Evolutionary conservation across 73 alveolate genomes (phyloP).

Genomic region (Breviolum minutum): DNA sequence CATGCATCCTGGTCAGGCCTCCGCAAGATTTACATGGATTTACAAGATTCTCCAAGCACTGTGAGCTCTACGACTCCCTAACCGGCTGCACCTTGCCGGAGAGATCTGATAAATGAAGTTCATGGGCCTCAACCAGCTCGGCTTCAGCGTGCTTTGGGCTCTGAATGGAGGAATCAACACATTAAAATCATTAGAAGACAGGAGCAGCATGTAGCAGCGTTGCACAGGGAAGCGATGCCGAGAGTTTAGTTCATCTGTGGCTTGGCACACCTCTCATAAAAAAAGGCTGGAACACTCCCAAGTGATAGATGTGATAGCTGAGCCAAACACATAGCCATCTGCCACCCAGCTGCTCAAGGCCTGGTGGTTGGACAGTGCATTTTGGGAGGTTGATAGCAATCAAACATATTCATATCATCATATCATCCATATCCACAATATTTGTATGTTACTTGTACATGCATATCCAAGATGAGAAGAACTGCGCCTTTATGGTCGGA

Average conservation of each 20-base stretch:
- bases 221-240: too few relatives aligned
- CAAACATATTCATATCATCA: background rate
- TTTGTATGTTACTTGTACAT: too few relatives aligned
- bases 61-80: too few relatives aligned
- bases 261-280: too few relatives aligned
- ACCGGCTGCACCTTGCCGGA: constrained; percentile 57
- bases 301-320: background rate
- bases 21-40: background rate
- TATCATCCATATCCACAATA: background rate
- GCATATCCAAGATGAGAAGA: too few relatives aligned
- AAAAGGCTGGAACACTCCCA: too few relatives aligned
- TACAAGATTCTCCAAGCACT: too few relatives aligned
- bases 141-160: background rate
- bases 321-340: constrained; percentile 30
- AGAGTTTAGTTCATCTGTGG: too few relatives aligned
- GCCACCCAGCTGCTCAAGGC: constrained; percentile 87
- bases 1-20: background rate
- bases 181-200: background rate
- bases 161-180: background rate
- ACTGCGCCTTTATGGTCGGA: background rate
- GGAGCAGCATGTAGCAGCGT: too few relatives aligned
- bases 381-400: too few relatives aligned
- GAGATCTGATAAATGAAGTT: constrained; percentile 54
- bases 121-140: background rate
- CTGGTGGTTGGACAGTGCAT: background rate